Percentiles rank a stretch among this genome's conserved stretches.
Evolutionary conservation across 306 rosid species (phyloP).

Genomic region (Begonia masoniana): DNA sequence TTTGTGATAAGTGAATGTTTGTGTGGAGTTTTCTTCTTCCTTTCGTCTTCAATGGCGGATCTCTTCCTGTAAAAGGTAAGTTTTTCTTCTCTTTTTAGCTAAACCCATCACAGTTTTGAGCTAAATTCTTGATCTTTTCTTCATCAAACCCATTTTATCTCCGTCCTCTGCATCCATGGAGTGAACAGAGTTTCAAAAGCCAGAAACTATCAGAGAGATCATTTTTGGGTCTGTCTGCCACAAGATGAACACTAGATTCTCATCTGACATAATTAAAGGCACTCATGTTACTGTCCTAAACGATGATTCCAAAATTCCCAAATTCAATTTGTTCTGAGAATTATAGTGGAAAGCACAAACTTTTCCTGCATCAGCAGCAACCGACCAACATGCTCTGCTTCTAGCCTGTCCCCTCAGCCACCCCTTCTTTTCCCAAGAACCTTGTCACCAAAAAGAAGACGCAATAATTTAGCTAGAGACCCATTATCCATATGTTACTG

Average conservation of each 20-base stretch:
- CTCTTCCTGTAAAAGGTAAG: not conserved
- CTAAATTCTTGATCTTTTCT: not conserved
- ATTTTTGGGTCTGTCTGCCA: constrained; percentile 4
- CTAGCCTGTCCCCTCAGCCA: too few relatives aligned
- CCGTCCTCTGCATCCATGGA: too few relatives aligned
- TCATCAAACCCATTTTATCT: not conserved
- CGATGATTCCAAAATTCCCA: not conserved
- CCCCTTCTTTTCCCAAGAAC: too few relatives aligned
- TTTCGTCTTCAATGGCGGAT: not conserved
- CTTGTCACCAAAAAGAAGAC: too few relatives aligned
- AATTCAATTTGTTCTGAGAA: too few relatives aligned
- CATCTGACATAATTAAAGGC: not conserved
- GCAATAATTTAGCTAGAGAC: too few relatives aligned
- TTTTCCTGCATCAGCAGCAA: too few relatives aligned
- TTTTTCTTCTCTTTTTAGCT: not conserved
- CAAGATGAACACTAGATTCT: constrained; percentile 9
- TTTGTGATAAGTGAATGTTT: not conserved
- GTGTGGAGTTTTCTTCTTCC: not conserved
- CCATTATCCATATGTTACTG: too few relatives aligned
- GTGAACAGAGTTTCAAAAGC: too few relatives aligned
- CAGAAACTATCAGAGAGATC: not conserved
- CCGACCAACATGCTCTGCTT: too few relatives aligned
- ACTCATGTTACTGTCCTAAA: not conserved
- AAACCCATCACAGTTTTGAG: not conserved
- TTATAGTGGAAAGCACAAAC: too few relatives aligned